Base-by-base conservation (phyloP, 2,329 filamentous ascomycete genomes). In the Dactylellina leptospora region DNA sequence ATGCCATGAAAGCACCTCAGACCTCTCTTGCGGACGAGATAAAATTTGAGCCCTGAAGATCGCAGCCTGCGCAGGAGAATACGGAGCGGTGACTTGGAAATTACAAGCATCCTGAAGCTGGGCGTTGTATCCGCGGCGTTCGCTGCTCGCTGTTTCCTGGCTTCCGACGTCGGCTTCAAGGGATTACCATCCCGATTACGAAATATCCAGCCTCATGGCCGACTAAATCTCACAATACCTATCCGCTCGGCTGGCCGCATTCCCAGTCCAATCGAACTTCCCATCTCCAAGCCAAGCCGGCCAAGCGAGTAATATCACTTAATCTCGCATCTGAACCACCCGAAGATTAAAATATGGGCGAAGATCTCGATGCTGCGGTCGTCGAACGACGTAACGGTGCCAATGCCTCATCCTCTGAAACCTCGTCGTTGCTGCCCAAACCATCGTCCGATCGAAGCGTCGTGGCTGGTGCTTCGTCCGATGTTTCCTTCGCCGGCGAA, bases 401-500 rank as follows among this genome's bases (percentile, higher is more conserved):
- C 5, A 40, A 42, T 51, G 22, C 5, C 38, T 22, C 33, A 48
- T 58, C 59, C 27, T 58, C 42, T 22, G 56, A 71, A 59, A 27
- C 59, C 8, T 54, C 66, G 4, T 53, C 59, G 25, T 33, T 63
- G 45, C 53, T 72, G 11, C 27, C 30, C 4, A 64, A 56, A 27
- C 40, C 60, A 27, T 44, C 48, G 25, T 23, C 48, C 48, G 28
- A 36, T 30, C 28, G 23, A 9, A 10, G 38, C 22, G 25, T 11
- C n/a, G 8, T 45, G 22, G 10, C 18, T 18, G 25, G 16, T 16
- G 38, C 59, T 5, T 16, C 38, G 11, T 18, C 51, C 22, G 68
- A 64, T 30, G 27, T 44, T 13, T 45, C 68, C 10, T 30, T 45
- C n/a, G 68, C 53, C 30, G 59, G 68, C 53, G 68, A 72, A 27